Base-by-base conservation (phyloP, 1,284 basidiomycete species). In the Malassezia japonica region DNA sequence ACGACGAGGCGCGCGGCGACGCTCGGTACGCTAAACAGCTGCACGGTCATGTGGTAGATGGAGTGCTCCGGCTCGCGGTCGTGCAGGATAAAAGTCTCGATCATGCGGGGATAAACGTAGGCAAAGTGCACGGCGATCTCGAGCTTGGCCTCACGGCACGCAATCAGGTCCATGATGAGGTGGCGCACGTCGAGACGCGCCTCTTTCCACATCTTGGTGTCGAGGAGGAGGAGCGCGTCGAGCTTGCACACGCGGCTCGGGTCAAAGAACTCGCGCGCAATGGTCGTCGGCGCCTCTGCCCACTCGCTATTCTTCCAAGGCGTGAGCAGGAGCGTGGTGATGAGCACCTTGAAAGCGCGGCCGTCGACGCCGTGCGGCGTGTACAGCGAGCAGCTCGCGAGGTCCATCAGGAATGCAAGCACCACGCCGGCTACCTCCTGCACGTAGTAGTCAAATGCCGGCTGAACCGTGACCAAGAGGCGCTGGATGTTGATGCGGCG, bases 401-500 rank as follows among this genome's bases (percentile, higher is more conserved):
- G 47, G 44, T 72, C 70, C 37, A 65, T 55, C 42, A 72, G 36
- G 40, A 67, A 60, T 41, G 49, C 48, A 25, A 71, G 48, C 13
- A 72, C 57, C 32, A 56, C 44, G 1, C 82, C 83, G 6, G 82
- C 82, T 15, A 90, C 79, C 68, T 92, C 85, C 70, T 98, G 92
- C 56, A 84, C 81, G 70, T 89, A 95, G 0, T 86, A 85, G 66
- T 95, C 89, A 64, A 85, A 84, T 2, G 87, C 85, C 18, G 85
- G 80, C 5, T 89, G 81, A 45, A 98, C 82, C 1, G 88, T 91
- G 18, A 96, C 87, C 5, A 86, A 87, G 1, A 98, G 77, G 65
- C 96, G 91, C 57, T 96, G 90, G 63, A 87, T 84, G 12, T 83
- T 78, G 53, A 99, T 82, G 48, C 81, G 79, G 45, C 82, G 83